Conservation (phyloP, 2,329 filamentous ascomycete species). For the Apiospora kogelbergensis region DNA sequence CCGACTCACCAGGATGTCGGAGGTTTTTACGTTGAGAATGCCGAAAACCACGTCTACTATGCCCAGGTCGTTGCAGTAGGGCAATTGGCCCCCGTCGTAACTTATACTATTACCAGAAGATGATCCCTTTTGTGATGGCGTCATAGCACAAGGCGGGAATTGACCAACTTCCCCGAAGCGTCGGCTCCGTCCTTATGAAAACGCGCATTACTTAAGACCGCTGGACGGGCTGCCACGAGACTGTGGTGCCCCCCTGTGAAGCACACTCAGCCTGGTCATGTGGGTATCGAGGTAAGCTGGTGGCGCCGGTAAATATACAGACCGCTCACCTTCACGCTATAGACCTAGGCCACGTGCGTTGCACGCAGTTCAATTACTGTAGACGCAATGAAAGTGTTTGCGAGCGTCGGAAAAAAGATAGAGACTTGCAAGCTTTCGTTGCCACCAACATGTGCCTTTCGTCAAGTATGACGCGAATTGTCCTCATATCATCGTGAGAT, state of each 20-base stretch:
- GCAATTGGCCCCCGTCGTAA: background rate
- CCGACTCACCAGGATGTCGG: background rate
- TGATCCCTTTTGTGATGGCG: background rate
- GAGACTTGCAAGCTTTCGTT: background rate
- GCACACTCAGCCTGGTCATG: background rate
- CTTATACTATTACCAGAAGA: background rate
- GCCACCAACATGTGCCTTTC: too few species aligned
- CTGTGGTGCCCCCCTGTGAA: too few species aligned
- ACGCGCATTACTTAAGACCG: background rate
- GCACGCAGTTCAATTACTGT: background rate
- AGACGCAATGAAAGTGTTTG: background rate
- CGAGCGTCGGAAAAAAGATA: background rate
- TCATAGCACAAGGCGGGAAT: background rate
- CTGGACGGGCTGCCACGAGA: background rate
- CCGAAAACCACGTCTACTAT: background rate
- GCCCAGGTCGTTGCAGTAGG: too few species aligned
- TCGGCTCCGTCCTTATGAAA: background rate
- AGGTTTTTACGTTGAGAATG: too few species aligned
- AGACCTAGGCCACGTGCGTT: background rate
- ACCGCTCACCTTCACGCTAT: background rate
- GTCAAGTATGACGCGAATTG: background rate
- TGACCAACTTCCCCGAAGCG: background rate
- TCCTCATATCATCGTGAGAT: background rate
- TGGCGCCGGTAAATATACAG: background rate
- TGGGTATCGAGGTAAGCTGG: background rate